Conservation (phyloP, 306 rosid genomes). For the Cucumis cinereus region DNA sequence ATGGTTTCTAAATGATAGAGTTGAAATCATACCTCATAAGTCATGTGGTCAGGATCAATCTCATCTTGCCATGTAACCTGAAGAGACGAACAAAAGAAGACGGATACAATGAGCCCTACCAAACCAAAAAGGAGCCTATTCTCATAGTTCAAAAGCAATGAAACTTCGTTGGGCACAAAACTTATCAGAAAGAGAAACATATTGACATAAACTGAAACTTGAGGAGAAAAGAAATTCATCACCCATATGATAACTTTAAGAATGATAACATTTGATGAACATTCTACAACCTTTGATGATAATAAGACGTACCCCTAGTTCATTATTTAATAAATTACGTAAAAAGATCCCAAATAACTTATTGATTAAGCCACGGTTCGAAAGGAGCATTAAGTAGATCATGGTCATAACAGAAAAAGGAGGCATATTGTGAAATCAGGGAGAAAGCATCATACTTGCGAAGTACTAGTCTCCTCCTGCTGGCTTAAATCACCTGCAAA, state of each 20-base stretch:
- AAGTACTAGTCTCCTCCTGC: constrained; percentile 36
- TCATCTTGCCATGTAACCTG: constrained; percentile 77
- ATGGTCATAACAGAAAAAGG: background rate
- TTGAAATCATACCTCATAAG: constrained; percentile 54
- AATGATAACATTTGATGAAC: background rate
- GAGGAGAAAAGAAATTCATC: background rate
- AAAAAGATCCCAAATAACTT: background rate
- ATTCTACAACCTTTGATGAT: background rate
- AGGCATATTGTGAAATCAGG: constrained; percentile 7
- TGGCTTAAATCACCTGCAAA: constrained; percentile 41
- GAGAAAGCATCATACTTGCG: constrained; percentile 49
- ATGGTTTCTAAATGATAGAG: background rate
- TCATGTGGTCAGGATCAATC: constrained; percentile 82
- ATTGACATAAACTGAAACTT: background rate
- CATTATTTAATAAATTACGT: background rate
- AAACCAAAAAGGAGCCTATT: background rate
- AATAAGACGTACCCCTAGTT: background rate
- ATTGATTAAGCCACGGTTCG: background rate
- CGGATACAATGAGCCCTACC: background rate
- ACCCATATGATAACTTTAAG: background rate
- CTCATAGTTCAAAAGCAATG: background rate
- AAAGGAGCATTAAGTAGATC: background rate
- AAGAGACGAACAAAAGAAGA: constrained; percentile 2
- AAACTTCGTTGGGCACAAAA: background rate
- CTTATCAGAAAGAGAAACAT: background rate